Conservation (phyloP, 768 basidiomycete species). For the Trametes cinnabarina region DNA sequence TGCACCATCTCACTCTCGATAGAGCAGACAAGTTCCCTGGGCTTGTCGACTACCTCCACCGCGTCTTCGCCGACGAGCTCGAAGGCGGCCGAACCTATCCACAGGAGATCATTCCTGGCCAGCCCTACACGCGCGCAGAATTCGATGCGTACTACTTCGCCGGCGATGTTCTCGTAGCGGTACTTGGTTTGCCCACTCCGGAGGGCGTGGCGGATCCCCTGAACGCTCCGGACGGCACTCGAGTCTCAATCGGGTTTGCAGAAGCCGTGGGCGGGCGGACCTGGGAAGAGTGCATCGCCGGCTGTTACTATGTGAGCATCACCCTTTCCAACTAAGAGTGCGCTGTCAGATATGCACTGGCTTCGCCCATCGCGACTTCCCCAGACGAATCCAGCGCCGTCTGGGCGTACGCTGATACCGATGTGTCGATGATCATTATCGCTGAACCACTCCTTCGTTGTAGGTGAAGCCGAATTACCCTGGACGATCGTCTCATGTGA, state of each 20-base stretch:
- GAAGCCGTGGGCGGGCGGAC: constrained; percentile 45
- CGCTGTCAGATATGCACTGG: not conserved
- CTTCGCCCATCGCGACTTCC: not conserved
- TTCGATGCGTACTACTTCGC: constrained; percentile 80
- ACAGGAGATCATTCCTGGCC: constrained; percentile 61
- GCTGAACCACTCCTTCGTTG: not conserved
- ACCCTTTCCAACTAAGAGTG: not conserved
- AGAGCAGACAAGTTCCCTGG: constrained; percentile 38
- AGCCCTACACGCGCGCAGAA: constrained; percentile 39
- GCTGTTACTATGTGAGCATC: constrained; percentile 70
- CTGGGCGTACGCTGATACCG: not conserved
- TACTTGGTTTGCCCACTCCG: constrained; percentile 32
- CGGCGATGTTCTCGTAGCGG: constrained; percentile 71
- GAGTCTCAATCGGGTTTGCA: constrained; percentile 36
- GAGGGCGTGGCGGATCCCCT: constrained; percentile 17
- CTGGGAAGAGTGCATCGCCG: constrained; percentile 73
- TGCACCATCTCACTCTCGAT: constrained; percentile 39
- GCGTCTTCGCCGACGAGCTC: constrained; percentile 69
- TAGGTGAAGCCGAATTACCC: constrained; percentile 89
- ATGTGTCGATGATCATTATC: constrained; percentile 11
- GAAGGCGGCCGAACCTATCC: constrained; percentile 82
- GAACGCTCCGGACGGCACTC: constrained; percentile 17
- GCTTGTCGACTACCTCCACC: constrained; percentile 58
- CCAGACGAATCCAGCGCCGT: not conserved
- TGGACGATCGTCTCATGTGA: constrained; percentile 83